phyloP scores from a whole-genome alignment of 371 early-diverging fungal species.

The Syncephalastrum racemosum region DNA sequence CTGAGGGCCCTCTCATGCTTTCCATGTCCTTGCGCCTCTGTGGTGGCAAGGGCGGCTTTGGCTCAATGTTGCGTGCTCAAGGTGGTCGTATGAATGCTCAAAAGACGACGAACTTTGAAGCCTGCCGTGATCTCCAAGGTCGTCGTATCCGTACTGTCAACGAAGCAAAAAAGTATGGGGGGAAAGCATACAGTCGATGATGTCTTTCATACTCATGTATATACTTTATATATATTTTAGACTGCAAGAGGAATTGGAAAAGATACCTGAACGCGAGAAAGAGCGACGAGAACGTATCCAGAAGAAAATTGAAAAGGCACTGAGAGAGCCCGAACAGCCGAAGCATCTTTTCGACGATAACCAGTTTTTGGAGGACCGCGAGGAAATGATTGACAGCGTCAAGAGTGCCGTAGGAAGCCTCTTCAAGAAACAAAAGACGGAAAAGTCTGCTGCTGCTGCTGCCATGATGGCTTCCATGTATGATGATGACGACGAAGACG shows the following conservation, averaged over 20 bases:
- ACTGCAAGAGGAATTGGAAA: constrained; percentile 75
- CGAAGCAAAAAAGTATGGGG: constrained; percentile 85
- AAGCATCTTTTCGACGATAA: constrained; percentile 85
- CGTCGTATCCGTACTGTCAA: constrained; percentile 86
- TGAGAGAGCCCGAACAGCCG: constrained; percentile 66
- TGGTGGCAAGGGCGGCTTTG: constrained; percentile 97
- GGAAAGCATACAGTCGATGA: neutral
- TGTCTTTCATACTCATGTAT: neutral
- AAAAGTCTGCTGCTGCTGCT: constrained; percentile 17
- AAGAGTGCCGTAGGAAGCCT: constrained; percentile 63
- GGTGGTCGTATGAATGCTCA: constrained; percentile 91
- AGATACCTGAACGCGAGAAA: constrained; percentile 71
- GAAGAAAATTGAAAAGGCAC: constrained; percentile 83
- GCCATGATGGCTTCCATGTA: constrained; percentile 30
- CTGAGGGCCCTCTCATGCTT: constrained; percentile 22
- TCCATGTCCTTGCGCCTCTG: constrained; percentile 42
- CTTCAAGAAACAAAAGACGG: constrained; percentile 38
- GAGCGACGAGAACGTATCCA: constrained; percentile 66
- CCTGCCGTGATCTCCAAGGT: constrained; percentile 92
- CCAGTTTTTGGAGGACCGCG: constrained; percentile 69
- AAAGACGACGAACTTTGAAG: constrained; percentile 90
- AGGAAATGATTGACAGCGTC: constrained; percentile 73
- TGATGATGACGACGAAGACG: constrained; percentile 34
- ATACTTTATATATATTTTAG: constrained; percentile 34
- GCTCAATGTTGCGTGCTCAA: constrained; percentile 91